phyloP scores from a whole-genome alignment of 2,329 filamentous ascomycete genomes.

The Fusarium papillatum region DNA sequence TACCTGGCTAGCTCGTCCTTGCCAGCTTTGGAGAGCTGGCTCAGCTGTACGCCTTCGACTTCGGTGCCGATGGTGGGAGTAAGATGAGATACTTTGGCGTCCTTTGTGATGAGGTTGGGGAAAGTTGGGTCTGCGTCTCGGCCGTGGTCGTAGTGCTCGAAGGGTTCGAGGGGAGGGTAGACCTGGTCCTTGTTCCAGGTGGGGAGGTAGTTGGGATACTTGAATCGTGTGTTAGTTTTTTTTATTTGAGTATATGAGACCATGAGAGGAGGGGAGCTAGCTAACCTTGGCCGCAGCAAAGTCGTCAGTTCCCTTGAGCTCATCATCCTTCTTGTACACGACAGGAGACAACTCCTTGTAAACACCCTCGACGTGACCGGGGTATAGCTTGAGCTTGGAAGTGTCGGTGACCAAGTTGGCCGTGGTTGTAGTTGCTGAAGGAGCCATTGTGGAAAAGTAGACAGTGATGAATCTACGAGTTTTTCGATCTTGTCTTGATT shows the following conservation, averaged over 20 bases:
- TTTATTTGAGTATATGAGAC: background rate
- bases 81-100: conserved; percentile 68
- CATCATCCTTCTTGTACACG: conserved; percentile 33
- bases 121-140: conserved; percentile 80
- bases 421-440: conserved; percentile 41
- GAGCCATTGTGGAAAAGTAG: conserved; percentile 33
- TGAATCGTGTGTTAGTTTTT: background rate
- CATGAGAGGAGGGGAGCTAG: background rate
- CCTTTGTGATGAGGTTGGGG: conserved; percentile 73
- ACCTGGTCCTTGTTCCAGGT: conserved; percentile 76
- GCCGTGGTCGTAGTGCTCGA: conserved; percentile 82
- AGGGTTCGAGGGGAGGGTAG: conserved; percentile 76
- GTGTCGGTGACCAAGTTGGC: conserved; percentile 21
- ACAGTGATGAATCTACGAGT: background rate
- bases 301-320: conserved; percentile 38
- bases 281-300: conserved; percentile 40
- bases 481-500: background rate
- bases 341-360: conserved; percentile 43
- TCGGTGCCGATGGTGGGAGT: conserved; percentile 83
- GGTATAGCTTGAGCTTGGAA: conserved; percentile 44
- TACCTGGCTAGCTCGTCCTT: conserved; percentile 84
- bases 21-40: conserved; percentile 74
- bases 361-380: conserved; percentile 40
- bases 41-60: conserved; percentile 79
- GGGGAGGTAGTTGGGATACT: conserved; percentile 81